Conservation (phyloP, 2,329 filamentous ascomycete species). For the Fusarium piperis region DNA sequence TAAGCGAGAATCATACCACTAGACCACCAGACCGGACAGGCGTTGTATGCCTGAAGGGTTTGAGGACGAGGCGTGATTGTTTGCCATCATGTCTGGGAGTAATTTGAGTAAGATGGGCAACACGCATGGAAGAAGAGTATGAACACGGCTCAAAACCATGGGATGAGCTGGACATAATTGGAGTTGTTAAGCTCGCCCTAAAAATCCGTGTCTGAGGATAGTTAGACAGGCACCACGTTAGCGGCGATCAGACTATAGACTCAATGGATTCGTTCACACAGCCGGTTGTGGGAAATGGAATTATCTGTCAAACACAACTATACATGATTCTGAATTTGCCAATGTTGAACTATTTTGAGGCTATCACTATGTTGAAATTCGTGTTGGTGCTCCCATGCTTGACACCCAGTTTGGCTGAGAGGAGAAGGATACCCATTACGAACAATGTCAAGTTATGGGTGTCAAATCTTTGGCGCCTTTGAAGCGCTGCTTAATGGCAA, state of each 20-base stretch:
- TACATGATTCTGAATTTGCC: neutral
- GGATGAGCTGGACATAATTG: neutral
- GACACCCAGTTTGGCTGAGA: neutral
- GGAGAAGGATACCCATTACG: neutral
- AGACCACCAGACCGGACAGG: neutral
- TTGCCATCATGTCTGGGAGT: neutral
- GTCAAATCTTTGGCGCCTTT: neutral
- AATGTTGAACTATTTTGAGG: neutral
- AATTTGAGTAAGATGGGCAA: neutral
- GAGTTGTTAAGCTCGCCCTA: neutral
- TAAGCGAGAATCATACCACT: neutral
- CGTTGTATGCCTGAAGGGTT: neutral
- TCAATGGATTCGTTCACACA: neutral
- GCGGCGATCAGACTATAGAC: neutral
- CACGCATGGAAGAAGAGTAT: neutral
- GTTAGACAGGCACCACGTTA: neutral
- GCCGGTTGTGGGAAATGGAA: neutral
- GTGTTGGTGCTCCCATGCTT: neutral
- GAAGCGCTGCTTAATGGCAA: too few relatives aligned
- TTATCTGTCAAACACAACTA: neutral
- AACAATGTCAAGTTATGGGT: neutral
- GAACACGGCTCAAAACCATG: neutral
- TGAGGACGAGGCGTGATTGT: neutral
- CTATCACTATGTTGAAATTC: neutral
- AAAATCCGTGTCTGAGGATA: neutral